phyloP scores from a whole-genome alignment of 208 protist species.

The Acanthamoeba sp. region DNA sequence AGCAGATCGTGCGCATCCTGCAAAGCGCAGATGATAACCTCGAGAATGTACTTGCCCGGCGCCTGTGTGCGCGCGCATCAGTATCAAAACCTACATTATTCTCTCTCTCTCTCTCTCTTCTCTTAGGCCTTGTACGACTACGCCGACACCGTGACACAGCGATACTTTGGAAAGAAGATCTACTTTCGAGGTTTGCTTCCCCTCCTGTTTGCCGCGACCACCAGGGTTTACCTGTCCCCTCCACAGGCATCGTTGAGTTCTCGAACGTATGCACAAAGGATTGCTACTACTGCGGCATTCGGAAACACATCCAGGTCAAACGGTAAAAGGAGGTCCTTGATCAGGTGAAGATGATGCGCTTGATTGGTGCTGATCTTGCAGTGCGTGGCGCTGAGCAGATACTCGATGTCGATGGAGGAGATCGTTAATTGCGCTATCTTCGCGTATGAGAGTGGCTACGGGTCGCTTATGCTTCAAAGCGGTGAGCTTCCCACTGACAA shows the following conservation, averaged over 20 bases:
- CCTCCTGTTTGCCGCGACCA: not conserved
- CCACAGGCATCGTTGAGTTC: constrained; percentile 85
- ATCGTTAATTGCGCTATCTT: constrained; percentile 80
- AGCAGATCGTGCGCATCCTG: constrained; percentile 48
- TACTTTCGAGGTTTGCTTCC: constrained; percentile 57
- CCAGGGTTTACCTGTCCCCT: not conserved
- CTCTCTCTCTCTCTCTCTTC: not conserved
- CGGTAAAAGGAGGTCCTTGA: no score
- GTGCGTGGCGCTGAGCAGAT: not conserved
- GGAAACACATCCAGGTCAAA: constrained; percentile 71
- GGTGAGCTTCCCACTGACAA: constrained; percentile 78
- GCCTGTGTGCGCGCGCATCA: not conserved
- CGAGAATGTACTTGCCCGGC: not conserved
- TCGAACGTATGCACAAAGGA: constrained; percentile 86
- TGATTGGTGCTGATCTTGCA: not conserved
- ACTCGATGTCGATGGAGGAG: constrained; percentile 83
- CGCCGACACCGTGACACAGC: constrained; percentile 67
- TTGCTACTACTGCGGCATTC: constrained; percentile 87
- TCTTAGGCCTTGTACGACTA: constrained; percentile 46
- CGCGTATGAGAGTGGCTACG: constrained; percentile 77
- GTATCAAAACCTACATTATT: not conserved
- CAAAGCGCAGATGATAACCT: not conserved
- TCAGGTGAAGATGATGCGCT: no score
- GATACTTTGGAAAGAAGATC: constrained; percentile 77
- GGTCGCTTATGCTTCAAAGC: constrained; percentile 82